Evolutionary conservation across 2,329 filamentous ascomycete species (phyloP).

Genomic region (Phyllosticta paracitricarpa): DNA sequence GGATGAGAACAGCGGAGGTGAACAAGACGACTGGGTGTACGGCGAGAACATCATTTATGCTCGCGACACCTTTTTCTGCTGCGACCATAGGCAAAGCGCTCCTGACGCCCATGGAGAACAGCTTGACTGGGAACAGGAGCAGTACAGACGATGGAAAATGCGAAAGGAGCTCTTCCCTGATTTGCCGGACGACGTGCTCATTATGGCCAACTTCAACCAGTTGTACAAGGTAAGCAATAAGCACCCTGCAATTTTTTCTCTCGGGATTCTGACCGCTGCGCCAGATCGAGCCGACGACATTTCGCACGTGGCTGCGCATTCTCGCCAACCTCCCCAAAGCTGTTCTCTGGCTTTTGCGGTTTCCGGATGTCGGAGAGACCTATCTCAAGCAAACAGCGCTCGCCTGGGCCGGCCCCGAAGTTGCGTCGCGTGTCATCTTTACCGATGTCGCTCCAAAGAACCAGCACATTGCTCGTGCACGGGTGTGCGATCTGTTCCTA

Average conservation of each 20-base stretch:
- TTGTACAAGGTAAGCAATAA: constrained; percentile 71
- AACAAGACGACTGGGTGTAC: constrained; percentile 79
- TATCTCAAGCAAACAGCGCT: constrained; percentile 73
- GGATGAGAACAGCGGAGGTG: constrained; percentile 56
- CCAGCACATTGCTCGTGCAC: constrained; percentile 82
- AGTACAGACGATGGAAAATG: constrained; percentile 77
- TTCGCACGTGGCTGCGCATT: constrained; percentile 91
- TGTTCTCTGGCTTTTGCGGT: constrained; percentile 90
- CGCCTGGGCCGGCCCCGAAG: constrained; percentile 73
- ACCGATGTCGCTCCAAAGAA: constrained; percentile 95
- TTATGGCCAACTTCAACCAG: constrained; percentile 97
- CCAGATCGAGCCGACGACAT: constrained; percentile 93
- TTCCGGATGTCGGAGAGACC: constrained; percentile 83
- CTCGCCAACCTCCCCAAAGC: constrained; percentile 76
- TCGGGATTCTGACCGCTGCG: constrained; percentile 12
- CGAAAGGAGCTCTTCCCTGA: constrained; percentile 82
- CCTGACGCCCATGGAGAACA: constrained; percentile 57
- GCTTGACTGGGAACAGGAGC: constrained; percentile 75
- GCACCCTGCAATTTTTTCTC: neutral
- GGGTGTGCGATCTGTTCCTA: constrained; percentile 87
- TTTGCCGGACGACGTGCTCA: constrained; percentile 72
- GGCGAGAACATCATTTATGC: constrained; percentile 95
- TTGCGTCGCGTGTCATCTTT: constrained; percentile 81
- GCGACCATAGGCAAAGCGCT: constrained; percentile 87
- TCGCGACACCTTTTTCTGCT: constrained; percentile 94